Base-by-base conservation (phyloP, 2,329 filamentous ascomycete species). In the Xylaria sp. region DNA sequence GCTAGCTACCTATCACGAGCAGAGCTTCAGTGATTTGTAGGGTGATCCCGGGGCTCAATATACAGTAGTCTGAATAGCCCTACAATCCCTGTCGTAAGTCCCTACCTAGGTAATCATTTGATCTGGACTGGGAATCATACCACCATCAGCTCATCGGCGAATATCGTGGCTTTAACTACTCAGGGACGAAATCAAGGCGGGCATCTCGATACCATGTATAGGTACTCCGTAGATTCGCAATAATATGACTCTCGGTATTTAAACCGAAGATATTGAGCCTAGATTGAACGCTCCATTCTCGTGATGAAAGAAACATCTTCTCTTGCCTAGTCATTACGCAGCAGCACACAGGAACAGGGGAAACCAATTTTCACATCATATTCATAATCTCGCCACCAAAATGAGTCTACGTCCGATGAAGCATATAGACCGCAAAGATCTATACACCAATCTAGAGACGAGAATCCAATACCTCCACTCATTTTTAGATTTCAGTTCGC, bases 401-500 rank as follows among this genome's bases (percentile, higher is more conserved):
- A 76, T 76, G 75, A 70, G 64, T 9, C 61, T 66, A 4, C 70
- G 73, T 53, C 74, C 75, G 9, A 82, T 81, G 75, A 83, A 89
- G 77, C 90, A 93, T 74, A 84, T 93, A 72, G 87, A 91, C 78
- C 88, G 91, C 52, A 88, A 90, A 78, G 87, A 90, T 48, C 83
- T 94, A 6, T 93, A 93, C 79, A 92, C 89, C 28, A 88, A 87
- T 72, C 84, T 93, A 18, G 90, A 92, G 70, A 85, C 87, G 0
- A 85, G 91, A 59, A 87, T 94, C 67, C 86, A 87, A 60, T 94
- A 93, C 70, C 84, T 94, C 1, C 91, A 93, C 73, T 89, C 88
- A 34, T 93, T 94, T 68, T 86, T 94, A 30, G 91, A 94, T 75
- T 94, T 93, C 76, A 89, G 86, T 73, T 86, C 87, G 68, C 84